These are phyloP conservation scores for Syzygium syzygioides DNA, from an alignment of 441 rosid species.

Conservation along the genomic window DNA sequence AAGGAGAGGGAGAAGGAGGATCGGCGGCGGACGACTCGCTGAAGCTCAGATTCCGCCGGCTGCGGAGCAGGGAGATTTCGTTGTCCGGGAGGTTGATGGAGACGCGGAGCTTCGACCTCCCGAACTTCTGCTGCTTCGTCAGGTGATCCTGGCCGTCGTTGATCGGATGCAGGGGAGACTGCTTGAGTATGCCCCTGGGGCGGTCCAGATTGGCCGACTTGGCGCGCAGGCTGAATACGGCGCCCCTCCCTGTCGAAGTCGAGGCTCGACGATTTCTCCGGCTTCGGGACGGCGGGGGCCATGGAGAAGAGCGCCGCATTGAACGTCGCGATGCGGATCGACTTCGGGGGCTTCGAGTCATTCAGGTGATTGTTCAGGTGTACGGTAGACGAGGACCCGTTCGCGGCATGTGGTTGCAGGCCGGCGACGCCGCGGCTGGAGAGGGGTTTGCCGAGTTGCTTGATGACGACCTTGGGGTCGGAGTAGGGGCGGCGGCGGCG, in stretches of 20 bases:
- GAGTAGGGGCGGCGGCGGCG: slow-evolving; percentile 26
- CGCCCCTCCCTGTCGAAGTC: slow-evolving; percentile 21
- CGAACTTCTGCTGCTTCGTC: slow-evolving; percentile 43
- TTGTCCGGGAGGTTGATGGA: slow-evolving; percentile 91
- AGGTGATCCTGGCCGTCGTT: slow-evolving; percentile 5
- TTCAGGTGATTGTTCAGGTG: slow-evolving; percentile 29
- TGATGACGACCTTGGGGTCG: slow-evolving; percentile 36
- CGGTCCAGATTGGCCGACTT: slow-evolving; percentile 44
- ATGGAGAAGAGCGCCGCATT: slow-evolving; percentile 87
- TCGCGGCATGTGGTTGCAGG: not conserved
- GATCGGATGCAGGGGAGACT: slow-evolving; percentile 49
- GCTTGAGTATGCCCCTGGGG: slow-evolving; percentile 83
- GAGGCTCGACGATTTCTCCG: slow-evolving; percentile 21
- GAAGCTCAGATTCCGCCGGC: slow-evolving; percentile 48
- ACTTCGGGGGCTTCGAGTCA: slow-evolving; percentile 23
- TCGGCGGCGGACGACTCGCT: slow-evolving; percentile 15
- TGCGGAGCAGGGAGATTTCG: slow-evolving; percentile 66
- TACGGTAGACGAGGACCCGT: slow-evolving; percentile 27
- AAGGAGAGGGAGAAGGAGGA: not conserved
- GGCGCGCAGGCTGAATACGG: slow-evolving; percentile 22
- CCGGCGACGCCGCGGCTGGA: slow-evolving; percentile 11
- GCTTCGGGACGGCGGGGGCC: slow-evolving; percentile 76
- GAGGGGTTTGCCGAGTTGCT: slow-evolving; percentile 26
- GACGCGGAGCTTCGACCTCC: slow-evolving; percentile 75
- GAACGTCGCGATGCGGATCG: slow-evolving; percentile 69